Conservation (phyloP, 1,284 basidiomycete species). For the Singerocomus inundabilis region DNA sequence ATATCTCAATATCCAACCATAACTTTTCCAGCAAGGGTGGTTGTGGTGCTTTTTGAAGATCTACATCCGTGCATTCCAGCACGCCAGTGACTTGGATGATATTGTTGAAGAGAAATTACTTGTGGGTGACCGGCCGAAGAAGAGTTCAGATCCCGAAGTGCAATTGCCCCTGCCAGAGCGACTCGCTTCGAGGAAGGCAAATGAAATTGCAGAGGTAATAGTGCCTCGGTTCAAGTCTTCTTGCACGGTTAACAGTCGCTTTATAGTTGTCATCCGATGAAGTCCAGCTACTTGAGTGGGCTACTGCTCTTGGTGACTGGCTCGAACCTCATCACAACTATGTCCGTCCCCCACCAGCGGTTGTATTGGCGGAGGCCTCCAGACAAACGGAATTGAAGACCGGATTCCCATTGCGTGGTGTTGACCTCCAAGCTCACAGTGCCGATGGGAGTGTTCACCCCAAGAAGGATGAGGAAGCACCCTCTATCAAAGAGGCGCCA, state of each 20-base stretch:
- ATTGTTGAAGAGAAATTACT: constrained; percentile 74
- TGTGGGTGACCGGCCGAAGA: constrained; percentile 75
- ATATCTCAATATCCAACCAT: constrained; percentile 2
- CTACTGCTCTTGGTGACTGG: constrained; percentile 64
- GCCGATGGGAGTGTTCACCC: constrained; percentile 47
- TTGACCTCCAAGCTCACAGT: constrained; percentile 49
- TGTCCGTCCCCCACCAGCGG: constrained; percentile 62
- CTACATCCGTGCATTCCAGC: constrained; percentile 72
- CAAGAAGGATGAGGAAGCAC: constrained; percentile 71
- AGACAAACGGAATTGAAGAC: constrained; percentile 68
- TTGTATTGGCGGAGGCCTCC: constrained; percentile 69
- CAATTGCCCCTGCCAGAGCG: constrained; percentile 56
- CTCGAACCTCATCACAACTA: constrained; percentile 71
- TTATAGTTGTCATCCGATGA: constrained; percentile 66
- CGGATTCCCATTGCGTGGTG: constrained; percentile 61
- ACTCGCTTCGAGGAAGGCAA: constrained; percentile 46
- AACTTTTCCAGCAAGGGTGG: constrained; percentile 57
- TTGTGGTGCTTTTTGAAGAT: constrained; percentile 66
- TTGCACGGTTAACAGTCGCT: constrained; percentile 2
- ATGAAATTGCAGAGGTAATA: constrained; percentile 56
- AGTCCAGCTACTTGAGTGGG: constrained; percentile 53
- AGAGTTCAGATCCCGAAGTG: constrained; percentile 48
- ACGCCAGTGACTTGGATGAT: constrained; percentile 74
- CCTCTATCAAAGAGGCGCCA: constrained; percentile 58
- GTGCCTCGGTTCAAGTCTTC: not conserved